Base-by-base conservation (phyloP, 2,329 filamentous ascomycete genomes). In the Claviceps capensis region DNA sequence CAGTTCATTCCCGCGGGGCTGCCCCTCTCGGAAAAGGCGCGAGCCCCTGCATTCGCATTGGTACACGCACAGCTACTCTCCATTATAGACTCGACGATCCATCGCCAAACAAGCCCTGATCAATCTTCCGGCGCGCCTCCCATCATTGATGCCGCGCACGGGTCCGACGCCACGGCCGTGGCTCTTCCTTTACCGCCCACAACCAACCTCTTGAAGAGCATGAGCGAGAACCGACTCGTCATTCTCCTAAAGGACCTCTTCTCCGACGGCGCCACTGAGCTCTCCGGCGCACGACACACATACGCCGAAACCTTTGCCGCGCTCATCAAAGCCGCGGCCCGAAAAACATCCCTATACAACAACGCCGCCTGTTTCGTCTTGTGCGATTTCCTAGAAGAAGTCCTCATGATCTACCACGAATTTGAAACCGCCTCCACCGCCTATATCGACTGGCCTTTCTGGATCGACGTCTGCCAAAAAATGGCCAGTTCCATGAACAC, bases 301-400 rank as follows among this genome's bases (percentile, higher is more conserved):
- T 94, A 93, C 65, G 85, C 86, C 3, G 79, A 86, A 57, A 78
- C 84, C 0, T 91, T 94, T 65, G 81, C 82, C 60, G 72, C 74
- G 26, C 71, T 94, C 30, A 74, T 93, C 62, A 88, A 85, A 63
- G 82, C 84, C 1, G 80, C 85, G 2, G 82, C 88, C 1, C 81
- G 83, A 57, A 82, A 79, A 57, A 90, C 85, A 0, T 90, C 88
- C 0, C 74, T 87, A 51, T 95, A 85, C 63, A 84, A 94, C 64
- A 86, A 88, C 62, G 81, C 81, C 56, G 85, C 88, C 17, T 94
- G 88, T 65, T 93, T 93, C 63, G 86, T 88, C 9, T 73, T 95
- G n/a, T 91, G 89, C 63, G 90, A 96, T 65, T 89, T 95, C 57
- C 71, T 95, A 26, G 88, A 95, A 63, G 89, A 95, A 66, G 77